phyloP scores from a whole-genome alignment of 345 rosid species.

The Chamaenerion angustifolium region DNA sequence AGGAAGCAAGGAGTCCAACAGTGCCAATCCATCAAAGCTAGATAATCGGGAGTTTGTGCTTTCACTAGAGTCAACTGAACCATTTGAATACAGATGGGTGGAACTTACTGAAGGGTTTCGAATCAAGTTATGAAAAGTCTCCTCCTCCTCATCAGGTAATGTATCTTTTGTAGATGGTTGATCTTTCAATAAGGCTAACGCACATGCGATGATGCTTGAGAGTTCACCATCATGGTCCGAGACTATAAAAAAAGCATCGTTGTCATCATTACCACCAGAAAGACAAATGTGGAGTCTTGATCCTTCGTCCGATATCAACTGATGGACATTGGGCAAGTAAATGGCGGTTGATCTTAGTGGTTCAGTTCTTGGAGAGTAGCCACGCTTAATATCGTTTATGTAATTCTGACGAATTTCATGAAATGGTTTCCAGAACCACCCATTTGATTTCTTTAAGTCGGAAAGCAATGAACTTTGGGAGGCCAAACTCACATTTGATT shows the following conservation, averaged over 20 bases:
- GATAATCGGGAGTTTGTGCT: conserved; percentile 37
- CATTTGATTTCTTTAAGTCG: conserved; percentile 30
- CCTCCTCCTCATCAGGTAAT: conserved; percentile 20
- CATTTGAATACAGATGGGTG: conserved; percentile 36
- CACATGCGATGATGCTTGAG: conserved; percentile 88
- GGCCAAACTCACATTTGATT: conserved; percentile 6
- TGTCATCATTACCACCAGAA: conserved; percentile 6
- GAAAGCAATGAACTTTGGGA: conserved; percentile 22
- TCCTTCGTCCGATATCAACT: conserved; percentile 61
- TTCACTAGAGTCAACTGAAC: conserved; percentile 44
- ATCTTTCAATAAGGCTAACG: conserved; percentile 46
- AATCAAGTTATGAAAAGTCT: conserved; percentile 14
- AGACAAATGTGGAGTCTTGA: conserved; percentile 62
- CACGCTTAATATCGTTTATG: conserved; percentile 44
- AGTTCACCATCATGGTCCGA: conserved; percentile 85
- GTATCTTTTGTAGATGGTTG: conserved; percentile 13
- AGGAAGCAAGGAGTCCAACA: conserved; percentile 49
- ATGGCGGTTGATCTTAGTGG: conserved; percentile 23
- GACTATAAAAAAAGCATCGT: conserved; percentile 30
- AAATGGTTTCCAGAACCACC: conserved; percentile 86
- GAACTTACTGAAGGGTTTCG: conserved; percentile 30
- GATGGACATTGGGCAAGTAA: conserved; percentile 29
- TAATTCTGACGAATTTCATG: conserved; percentile 44
- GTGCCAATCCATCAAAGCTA: conserved; percentile 61
- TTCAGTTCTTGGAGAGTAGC: conserved; percentile 42